Evolutionary conservation across 192 early-diverging fungal species (phyloP).

Genomic region (Backusella morwellensis): DNA sequence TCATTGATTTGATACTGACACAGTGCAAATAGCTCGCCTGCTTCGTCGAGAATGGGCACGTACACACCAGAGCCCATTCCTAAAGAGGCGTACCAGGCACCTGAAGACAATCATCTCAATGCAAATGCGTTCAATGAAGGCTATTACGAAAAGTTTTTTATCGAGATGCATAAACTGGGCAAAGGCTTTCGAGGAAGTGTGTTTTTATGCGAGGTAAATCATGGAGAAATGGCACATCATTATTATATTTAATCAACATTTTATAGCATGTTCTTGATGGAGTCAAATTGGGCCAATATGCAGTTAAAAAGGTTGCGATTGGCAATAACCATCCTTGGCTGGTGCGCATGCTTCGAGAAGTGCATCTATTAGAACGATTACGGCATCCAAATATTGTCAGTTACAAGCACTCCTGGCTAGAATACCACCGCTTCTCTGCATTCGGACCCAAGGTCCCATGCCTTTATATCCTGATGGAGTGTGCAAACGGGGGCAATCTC

Average conservation of each 20-base stretch:
- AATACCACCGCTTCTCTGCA: constrained; percentile 70
- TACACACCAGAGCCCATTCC: constrained; percentile 3
- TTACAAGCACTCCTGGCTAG: constrained; percentile 97
- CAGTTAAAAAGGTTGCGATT: constrained; percentile 94
- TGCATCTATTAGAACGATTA: constrained; percentile 85
- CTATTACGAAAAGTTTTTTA: constrained; percentile 93
- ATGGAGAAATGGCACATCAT: constrained; percentile 26
- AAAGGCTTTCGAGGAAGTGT: constrained; percentile 89
- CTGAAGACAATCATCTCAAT: constrained; percentile 45
- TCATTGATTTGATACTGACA: neutral
- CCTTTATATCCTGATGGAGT: constrained; percentile 95
- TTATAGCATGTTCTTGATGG: constrained; percentile 63
- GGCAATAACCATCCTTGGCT: constrained; percentile 89
- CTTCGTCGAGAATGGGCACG: neutral
- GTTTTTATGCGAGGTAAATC: constrained; percentile 71
- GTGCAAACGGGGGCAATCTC: constrained; percentile 92
- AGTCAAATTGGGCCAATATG: constrained; percentile 80
- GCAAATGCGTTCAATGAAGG: constrained; percentile 87
- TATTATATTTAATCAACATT: neutral
- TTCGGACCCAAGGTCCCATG: constrained; percentile 89
- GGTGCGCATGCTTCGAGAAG: constrained; percentile 89
- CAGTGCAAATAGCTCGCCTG: neutral
- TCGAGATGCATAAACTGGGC: constrained; percentile 84
- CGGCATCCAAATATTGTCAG: constrained; percentile 91
- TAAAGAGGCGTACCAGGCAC: constrained; percentile 1